These are phyloP conservation scores for Tetrapisispora nanseiensis DNA, from an alignment of 805 yeast genomes.

Conservation along the genomic window DNA sequence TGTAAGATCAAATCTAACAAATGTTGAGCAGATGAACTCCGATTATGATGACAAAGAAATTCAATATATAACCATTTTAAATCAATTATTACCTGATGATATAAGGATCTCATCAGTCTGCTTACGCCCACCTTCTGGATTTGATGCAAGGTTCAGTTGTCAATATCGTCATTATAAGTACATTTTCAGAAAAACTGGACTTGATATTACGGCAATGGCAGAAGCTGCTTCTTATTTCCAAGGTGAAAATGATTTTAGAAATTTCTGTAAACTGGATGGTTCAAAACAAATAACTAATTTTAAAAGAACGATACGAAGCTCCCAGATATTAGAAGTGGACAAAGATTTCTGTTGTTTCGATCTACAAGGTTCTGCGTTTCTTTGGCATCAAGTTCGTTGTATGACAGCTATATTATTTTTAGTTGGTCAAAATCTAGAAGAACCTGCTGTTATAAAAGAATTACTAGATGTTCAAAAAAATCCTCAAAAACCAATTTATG, in stretches of 20 bases:
- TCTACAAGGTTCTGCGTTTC: conserved; percentile 77
- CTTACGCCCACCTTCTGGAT: conserved; percentile 68
- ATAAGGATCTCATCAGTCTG: conserved; percentile 73
- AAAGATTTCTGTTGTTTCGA: conserved; percentile 58
- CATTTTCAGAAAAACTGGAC: conserved; percentile 43
- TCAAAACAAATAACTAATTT: conserved; percentile 83
- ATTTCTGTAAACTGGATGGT: conserved; percentile 91
- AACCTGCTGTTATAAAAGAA: conserved; percentile 43
- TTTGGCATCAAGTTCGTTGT: conserved; percentile 97
- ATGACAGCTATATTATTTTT: conserved; percentile 79
- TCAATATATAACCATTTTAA: conserved; percentile 66
- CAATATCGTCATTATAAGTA: conserved; percentile 75
- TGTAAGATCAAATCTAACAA: conserved; percentile 60
- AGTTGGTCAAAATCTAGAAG: conserved; percentile 71
- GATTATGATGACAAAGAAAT: conserved; percentile 57
- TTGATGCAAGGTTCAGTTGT: conserved; percentile 93
- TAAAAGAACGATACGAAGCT: conserved; percentile 48
- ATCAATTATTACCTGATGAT: conserved; percentile 70
- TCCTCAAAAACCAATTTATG: conserved; percentile 70
- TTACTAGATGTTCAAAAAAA: conserved; percentile 47
- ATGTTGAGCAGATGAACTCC: conserved; percentile 52
- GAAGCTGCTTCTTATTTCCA: conserved; percentile 47
- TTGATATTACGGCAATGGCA: conserved; percentile 60
- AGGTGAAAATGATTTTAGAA: conserved; percentile 86
- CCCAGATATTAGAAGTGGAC: conserved; percentile 35